Evolutionary conservation across 225 moss, liverwort and hornwort species (phyloP).

Genomic region (Pseudisothecium myosuroides): DNA sequence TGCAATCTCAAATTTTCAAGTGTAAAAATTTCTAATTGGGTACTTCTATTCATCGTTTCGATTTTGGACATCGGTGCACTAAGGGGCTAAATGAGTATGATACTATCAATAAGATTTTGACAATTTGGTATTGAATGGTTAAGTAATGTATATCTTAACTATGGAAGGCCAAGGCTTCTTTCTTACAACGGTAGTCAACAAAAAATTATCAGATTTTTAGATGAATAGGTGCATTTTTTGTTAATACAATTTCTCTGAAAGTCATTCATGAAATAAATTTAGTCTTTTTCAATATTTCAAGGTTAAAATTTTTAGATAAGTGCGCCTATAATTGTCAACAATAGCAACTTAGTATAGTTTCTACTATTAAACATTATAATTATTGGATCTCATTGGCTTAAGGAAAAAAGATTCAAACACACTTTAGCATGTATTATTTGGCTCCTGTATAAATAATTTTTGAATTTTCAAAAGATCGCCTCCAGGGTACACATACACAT

Average conservation of each 20-base stretch:
- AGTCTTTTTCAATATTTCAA: background rate
- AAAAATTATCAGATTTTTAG: background rate
- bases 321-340: background rate
- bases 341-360: background rate
- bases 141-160: too few species aligned
- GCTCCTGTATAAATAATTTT: fast-evolving
- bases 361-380: background rate
- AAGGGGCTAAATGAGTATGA: background rate
- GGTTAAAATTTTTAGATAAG: too few species aligned
- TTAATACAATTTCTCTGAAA: background rate
- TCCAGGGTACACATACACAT: fast-evolving
- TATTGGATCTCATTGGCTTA: background rate
- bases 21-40: too few species aligned
- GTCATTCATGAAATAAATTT: background rate
- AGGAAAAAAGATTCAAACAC: background rate
- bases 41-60: fast-evolving
- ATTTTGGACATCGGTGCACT: background rate
- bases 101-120: background rate
- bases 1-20: too few species aligned
- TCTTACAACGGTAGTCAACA: fast-evolving
- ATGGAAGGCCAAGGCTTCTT: too few species aligned
- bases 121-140: too few species aligned
- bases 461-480: background rate
- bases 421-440: background rate
- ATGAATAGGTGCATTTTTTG: background rate